phyloP scores from a whole-genome alignment of 176 grass and related monocot species.

The Bolboschoenus planiculmis region DNA sequence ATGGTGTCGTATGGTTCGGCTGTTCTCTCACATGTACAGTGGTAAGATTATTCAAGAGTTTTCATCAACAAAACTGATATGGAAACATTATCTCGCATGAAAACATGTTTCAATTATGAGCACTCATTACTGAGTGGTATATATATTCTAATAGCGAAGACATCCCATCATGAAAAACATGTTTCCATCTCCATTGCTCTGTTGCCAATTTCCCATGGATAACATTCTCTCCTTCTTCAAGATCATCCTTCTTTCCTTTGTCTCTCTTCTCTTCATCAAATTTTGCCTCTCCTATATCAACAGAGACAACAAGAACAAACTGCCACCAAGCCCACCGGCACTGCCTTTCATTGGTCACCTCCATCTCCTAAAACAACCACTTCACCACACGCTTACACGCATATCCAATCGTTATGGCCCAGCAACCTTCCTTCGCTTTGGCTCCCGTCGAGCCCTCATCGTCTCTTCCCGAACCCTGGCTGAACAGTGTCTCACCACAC shows the following conservation, averaged over 20 bases:
- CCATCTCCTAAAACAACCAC: conserved; percentile 11
- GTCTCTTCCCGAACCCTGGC: conserved; percentile 16
- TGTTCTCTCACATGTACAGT: no score
- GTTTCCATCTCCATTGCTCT: not conserved
- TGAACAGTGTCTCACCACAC: conserved; percentile 23
- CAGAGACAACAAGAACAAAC: not conserved
- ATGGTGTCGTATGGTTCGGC: no score
- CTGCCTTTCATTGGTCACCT: conserved; percentile 29
- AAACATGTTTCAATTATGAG: no score
- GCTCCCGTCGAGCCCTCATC: conserved; percentile 20
- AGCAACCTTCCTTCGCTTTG: conserved; percentile 16
- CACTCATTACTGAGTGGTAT: no score
- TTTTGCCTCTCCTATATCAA: not conserved
- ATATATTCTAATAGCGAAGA: no score
- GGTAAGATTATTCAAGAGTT: no score
- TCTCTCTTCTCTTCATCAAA: conserved; percentile 9
- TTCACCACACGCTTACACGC: conserved; percentile 12
- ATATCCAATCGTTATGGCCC: conserved; percentile 8
- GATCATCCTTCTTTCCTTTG: not conserved
- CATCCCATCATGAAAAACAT: not conserved
- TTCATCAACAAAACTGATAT: no score
- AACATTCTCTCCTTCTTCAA: not conserved
- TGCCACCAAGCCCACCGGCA: conserved; percentile 1
- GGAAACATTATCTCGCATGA: no score
- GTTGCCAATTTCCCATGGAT: not conserved